Conservation (phyloP, 345 rosid species). For the Ricinus communis region DNA sequence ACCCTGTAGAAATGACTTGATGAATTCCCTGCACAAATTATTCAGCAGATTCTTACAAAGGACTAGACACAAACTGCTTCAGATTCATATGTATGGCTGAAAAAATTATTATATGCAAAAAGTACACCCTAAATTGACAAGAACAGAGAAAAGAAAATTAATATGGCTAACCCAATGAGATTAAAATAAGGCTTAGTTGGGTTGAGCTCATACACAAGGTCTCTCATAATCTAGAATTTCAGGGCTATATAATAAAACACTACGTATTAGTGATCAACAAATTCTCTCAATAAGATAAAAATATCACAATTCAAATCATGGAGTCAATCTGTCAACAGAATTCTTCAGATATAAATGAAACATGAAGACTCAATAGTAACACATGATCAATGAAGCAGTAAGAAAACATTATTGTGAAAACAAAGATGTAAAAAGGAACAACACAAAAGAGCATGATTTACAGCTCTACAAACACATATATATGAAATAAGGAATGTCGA, state of each 20-base stretch:
- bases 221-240: not conserved
- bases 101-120: too few species aligned
- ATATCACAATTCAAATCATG: not conserved
- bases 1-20: slow-evolving; percentile 97
- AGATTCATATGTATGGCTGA: not conserved
- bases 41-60: not conserved
- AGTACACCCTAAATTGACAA: not conserved
- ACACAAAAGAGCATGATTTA: too few species aligned
- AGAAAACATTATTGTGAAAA: too few species aligned
- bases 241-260: not conserved
- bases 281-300: not conserved
- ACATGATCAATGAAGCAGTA: too few species aligned
- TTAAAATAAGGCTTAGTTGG: not conserved
- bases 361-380: not conserved
- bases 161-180: not conserved
- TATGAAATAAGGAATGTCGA: too few species aligned
- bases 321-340: not conserved
- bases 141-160: not conserved
- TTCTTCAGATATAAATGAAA: not conserved
- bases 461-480: too few species aligned
- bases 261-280: too few species aligned
- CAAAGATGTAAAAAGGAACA: too few species aligned
- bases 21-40: slow-evolving; percentile 59
- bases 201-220: not conserved
- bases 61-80: not conserved